phyloP scores from a whole-genome alignment of 2,329 filamentous ascomycete species.

The Teratosphaeria viscida region DNA sequence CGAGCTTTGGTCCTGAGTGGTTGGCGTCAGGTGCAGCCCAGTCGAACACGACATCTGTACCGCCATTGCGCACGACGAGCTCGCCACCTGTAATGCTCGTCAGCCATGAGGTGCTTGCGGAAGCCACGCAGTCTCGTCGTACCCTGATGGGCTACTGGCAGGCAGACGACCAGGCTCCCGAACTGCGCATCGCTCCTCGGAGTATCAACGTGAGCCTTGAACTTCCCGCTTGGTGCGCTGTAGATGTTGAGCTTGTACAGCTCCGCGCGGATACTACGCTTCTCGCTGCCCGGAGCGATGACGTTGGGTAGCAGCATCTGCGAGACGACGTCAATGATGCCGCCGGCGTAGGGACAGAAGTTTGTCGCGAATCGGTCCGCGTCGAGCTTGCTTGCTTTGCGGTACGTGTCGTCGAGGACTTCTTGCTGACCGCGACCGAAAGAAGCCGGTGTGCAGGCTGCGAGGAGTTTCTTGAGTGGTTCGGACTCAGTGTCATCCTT shows the following conservation, averaged over 20 bases:
- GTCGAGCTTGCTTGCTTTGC: conserved; percentile 44
- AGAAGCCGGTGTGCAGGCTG: conserved; percentile 33
- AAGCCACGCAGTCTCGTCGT: background rate
- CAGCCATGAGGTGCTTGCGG: background rate
- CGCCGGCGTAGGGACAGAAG: conserved; percentile 43
- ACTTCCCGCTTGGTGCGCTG: conserved; percentile 10
- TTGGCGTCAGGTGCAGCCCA: conserved; percentile 23
- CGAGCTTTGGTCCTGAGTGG: background rate
- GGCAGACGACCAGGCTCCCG: conserved; percentile 15
- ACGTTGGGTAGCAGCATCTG: conserved; percentile 23
- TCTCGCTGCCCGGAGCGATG: background rate
- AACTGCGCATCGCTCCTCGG: conserved; percentile 14
- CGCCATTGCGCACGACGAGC: conserved; percentile 34
- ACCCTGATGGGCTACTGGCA: conserved; percentile 5
- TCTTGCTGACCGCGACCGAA: conserved; percentile 39
- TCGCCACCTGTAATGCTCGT: conserved; percentile 27
- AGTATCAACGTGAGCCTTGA: conserved; percentile 21
- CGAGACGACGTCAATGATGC: conserved; percentile 43
- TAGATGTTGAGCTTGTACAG: conserved; percentile 48
- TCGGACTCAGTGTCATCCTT: background rate
- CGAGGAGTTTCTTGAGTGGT: conserved; percentile 2
- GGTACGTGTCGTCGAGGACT: conserved; percentile 42
- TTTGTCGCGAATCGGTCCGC: conserved; percentile 30
- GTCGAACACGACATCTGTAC: conserved; percentile 29
- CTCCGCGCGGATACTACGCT: conserved; percentile 36